Base-by-base conservation (phyloP, 1,284 basidiomycete species). In the Hypsizygus ulmarius region DNA sequence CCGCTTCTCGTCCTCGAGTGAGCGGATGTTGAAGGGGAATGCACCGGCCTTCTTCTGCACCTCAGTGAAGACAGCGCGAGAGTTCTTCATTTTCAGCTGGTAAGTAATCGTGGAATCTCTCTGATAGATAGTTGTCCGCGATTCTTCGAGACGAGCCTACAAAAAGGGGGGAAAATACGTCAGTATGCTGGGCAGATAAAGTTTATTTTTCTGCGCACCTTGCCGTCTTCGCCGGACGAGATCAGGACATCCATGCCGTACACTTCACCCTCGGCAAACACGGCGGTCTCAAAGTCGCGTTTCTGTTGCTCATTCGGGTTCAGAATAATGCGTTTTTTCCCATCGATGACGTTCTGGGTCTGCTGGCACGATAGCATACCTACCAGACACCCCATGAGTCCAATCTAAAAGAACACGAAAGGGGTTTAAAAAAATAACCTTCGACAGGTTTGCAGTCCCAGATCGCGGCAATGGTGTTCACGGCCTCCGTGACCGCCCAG, bases 51-150 rank as follows among this genome's bases (percentile, higher is more conserved):
- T 98, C 79, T 95, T 96, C 72, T 96, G 90, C 62, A 98, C 91
- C 72, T 98, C 96, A 43, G 89, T 89, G 73, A 97, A 97, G 39
- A 97, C 89, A 28, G 89, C 83, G 59, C 96, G 87, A 44, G 94
- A 95, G 47, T 91, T 96, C 76, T 96, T 97, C 85, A 97, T 89
- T 79, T 98, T 99, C 63, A 98, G 81, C 67, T 95, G 90, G 75
- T 98, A 99, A 43, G 91, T 96, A 54, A 95, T 79, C 35, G 81
- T 75, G 45, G 83, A 83, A 64, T 92, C 90, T 57, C 92, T 85
- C 70, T 97, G 93, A 79, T 91, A 97, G 65, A 99, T 87, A 33
- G 91, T 92, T 43, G 94, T 97, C 64, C 90, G 83, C 33, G 90
- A 83, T 60, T 93, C 89, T 68, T 96, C 92, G 35, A 86, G 60